Conservation (phyloP, 805 yeast species). For the Candida succiphila region DNA sequence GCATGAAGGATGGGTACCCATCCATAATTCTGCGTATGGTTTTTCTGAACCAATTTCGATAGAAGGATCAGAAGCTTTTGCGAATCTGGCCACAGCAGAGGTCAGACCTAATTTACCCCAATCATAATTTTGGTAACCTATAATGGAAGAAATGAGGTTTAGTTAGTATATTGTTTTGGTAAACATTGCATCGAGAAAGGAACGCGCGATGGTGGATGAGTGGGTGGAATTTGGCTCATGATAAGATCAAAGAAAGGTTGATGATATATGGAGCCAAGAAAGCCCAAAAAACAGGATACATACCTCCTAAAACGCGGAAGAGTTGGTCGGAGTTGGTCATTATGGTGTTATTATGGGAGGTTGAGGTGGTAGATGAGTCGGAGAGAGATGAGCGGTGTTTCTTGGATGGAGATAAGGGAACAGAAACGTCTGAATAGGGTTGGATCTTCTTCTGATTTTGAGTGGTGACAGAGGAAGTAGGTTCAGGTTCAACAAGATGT, state of each 20-base stretch:
- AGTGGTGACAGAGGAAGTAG: too few species aligned
- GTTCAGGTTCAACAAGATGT: too few species aligned
- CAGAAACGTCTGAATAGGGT: too few species aligned
- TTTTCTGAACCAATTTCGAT: conserved; percentile 56
- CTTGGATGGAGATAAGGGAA: too few species aligned
- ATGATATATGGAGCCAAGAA: neutral
- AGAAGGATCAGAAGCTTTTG: conserved; percentile 55
- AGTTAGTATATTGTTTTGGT: neutral
- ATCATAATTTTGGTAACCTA: conserved; percentile 27
- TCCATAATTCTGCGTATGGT: conserved; percentile 98
- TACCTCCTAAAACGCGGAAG: conserved; percentile 24
- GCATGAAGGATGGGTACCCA: conserved; percentile 95
- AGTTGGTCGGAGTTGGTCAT: conserved; percentile 17
- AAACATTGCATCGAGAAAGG: neutral
- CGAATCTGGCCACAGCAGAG: conserved; percentile 86
- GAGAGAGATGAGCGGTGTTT: too few species aligned
- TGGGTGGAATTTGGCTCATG: neutral
- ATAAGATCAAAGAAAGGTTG: neutral
- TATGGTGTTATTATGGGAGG: too few species aligned
- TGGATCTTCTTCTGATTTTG: too few species aligned
- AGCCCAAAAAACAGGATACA: conserved; percentile 3
- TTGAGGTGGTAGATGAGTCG: too few species aligned
- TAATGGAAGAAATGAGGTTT: neutral
- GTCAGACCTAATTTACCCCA: conserved; percentile 65
- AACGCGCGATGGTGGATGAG: neutral